These are phyloP conservation scores for Xylaria sp. DNA, from an alignment of 2,329 filamentous ascomycete genomes.

Conservation along the genomic window DNA sequence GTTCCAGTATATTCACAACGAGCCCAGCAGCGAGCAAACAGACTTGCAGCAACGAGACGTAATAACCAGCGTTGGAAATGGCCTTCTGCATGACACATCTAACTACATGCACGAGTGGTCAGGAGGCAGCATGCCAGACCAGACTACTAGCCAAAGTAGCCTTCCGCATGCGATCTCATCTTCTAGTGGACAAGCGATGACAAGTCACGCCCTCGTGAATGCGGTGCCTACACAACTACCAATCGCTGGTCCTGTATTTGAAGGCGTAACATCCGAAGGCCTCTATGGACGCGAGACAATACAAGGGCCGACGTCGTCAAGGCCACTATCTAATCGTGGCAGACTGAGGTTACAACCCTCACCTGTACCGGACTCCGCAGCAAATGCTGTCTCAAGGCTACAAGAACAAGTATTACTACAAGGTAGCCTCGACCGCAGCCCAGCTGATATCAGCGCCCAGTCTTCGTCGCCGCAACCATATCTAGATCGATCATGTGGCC, in stretches of 20 bases:
- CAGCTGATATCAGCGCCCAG: too few relatives aligned
- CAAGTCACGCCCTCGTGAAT: not conserved
- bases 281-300: constrained; percentile 28
- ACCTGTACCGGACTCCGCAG: not conserved
- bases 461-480: not conserved
- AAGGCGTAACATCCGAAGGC: constrained; percentile 25
- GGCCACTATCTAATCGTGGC: not conserved
- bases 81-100: not conserved
- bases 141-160: not conserved
- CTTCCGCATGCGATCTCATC: not conserved
- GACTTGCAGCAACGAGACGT: not conserved
- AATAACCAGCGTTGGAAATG: constrained; percentile 7
- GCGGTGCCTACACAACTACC: not conserved
- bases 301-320: not conserved
- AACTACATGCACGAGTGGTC: constrained; percentile 14
- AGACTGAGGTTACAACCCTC: constrained; percentile 11
- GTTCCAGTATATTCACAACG: not conserved
- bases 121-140: not conserved
- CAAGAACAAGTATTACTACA: not conserved
- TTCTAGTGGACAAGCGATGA: not conserved
- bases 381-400: not conserved
- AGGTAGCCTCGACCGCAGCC: not conserved
- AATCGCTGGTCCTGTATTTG: not conserved
- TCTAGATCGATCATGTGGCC: not conserved
- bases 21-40: not conserved